Evolutionary conservation across 2,329 filamentous ascomycete species (phyloP).

Genomic region (Aspergillus sp.): DNA sequence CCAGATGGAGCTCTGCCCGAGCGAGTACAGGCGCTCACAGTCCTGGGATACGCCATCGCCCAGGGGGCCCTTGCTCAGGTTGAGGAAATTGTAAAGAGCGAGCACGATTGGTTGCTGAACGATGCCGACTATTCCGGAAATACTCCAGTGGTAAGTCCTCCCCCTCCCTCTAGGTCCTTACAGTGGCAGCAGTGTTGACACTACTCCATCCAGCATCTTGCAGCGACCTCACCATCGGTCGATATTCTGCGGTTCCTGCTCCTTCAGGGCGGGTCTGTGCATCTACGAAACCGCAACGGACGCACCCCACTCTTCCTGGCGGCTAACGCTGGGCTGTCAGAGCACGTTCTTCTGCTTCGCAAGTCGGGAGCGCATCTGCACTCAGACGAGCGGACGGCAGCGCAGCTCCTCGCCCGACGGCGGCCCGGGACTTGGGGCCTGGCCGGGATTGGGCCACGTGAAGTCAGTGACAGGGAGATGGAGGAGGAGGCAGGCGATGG

Average conservation of each 20-base stretch:
- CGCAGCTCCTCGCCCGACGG: slow-evolving; percentile 49
- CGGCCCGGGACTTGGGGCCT: slow-evolving; percentile 44
- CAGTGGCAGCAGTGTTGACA: background rate
- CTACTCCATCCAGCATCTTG: slow-evolving; percentile 47
- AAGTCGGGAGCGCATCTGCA: slow-evolving; percentile 61
- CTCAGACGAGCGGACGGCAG: slow-evolving; percentile 55
- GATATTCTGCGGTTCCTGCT: slow-evolving; percentile 58
- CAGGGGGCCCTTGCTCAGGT: slow-evolving; percentile 68
- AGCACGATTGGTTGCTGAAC: slow-evolving; percentile 68
- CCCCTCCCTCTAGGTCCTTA: background rate
- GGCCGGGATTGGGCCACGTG: slow-evolving; percentile 39
- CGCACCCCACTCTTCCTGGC: slow-evolving; percentile 61
- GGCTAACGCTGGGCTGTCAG: slow-evolving; percentile 55
- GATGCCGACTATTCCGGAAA: slow-evolving; percentile 80
- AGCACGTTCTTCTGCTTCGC: slow-evolving; percentile 55
- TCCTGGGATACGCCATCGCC: slow-evolving; percentile 76
- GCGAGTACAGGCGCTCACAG: slow-evolving; percentile 67
- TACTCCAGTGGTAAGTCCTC: slow-evolving; percentile 52
- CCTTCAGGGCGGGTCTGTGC: slow-evolving; percentile 57
- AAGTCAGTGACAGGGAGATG: slow-evolving; percentile 13
- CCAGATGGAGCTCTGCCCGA: slow-evolving; percentile 60
- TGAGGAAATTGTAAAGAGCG: slow-evolving; percentile 64
- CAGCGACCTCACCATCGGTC: slow-evolving; percentile 56
- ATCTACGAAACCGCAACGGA: slow-evolving; percentile 58
- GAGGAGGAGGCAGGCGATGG: slow-evolving; percentile 1